phyloP scores from a whole-genome alignment of 2,329 filamentous ascomycete genomes.

The Cylindrodendrum hubeiense region DNA sequence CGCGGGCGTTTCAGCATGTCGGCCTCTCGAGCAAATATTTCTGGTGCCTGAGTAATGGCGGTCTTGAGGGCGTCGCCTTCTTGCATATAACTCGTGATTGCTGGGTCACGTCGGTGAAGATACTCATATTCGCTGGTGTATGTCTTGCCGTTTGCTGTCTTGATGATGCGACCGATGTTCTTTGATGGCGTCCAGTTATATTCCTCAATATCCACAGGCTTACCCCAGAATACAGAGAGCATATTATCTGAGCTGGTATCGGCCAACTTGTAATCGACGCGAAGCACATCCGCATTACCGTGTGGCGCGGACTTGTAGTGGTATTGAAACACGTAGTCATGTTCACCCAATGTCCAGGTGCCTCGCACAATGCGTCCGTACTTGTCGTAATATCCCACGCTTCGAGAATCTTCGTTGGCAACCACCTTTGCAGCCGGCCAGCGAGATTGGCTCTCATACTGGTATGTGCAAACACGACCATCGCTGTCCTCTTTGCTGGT shows the following conservation, averaged over 20 bases:
- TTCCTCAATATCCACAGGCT: conserved; percentile 25
- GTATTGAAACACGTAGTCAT: conserved; percentile 27
- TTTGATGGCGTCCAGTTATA: conserved; percentile 34
- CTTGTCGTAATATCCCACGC: conserved; percentile 30
- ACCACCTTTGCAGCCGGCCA: conserved; percentile 20
- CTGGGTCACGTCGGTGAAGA: conserved; percentile 35
- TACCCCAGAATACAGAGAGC: conserved; percentile 35
- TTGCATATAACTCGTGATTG: conserved; percentile 20
- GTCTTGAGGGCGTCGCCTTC: conserved; percentile 18
- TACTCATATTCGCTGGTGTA: conserved; percentile 35
- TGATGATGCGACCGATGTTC: conserved; percentile 27
- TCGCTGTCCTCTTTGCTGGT: conserved; percentile 9
- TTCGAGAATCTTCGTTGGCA: conserved; percentile 8
- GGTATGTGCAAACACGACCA: conserved; percentile 21
- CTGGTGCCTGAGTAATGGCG: conserved; percentile 20
- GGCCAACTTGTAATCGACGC: conserved; percentile 26
- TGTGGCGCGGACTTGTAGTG: conserved; percentile 30
- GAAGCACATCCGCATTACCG: conserved; percentile 28
- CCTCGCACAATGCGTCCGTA: conserved; percentile 26
- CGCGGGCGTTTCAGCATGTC: conserved; percentile 12
- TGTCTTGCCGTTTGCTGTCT: conserved; percentile 13
- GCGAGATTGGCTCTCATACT: conserved; percentile 22
- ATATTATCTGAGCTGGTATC: conserved; percentile 6
- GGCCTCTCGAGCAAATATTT: conserved; percentile 15
- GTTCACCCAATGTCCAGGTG: conserved; percentile 5